Evolutionary conservation across 805 yeast species (phyloP).

Genomic region (Cyberlindnera japonica): DNA sequence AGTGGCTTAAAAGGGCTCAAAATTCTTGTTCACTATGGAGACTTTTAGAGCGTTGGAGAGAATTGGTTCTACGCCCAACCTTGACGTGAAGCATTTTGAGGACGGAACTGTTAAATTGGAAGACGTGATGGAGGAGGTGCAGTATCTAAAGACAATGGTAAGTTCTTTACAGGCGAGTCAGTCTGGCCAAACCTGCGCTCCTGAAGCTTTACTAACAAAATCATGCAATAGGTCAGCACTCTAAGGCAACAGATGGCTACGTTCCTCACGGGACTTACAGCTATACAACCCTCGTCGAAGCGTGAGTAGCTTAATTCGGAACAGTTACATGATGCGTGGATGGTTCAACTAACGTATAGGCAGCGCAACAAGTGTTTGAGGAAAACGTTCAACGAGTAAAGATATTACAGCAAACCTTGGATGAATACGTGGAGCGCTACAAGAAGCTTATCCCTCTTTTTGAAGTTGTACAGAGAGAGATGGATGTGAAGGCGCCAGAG

Average conservation of each 20-base stretch:
- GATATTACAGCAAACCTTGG: constrained; percentile 35
- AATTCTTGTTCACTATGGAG: too few species aligned
- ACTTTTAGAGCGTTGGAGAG: constrained; percentile 28
- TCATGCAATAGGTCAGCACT: constrained; percentile 20
- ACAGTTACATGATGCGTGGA: neutral
- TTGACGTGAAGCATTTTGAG: constrained; percentile 39
- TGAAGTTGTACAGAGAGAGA: constrained; percentile 41
- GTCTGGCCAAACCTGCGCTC: neutral
- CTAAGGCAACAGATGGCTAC: constrained; percentile 40
- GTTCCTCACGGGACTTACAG: constrained; percentile 33
- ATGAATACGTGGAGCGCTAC: constrained; percentile 44
- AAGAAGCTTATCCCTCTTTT: constrained; percentile 44
- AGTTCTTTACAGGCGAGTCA: too few species aligned
- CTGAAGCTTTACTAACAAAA: neutral
- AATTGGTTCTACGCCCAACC: constrained; percentile 20
- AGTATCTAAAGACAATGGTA: constrained; percentile 30
- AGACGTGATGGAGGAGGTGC: constrained; percentile 35
- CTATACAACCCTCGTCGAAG: constrained; percentile 35
- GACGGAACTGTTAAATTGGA: constrained; percentile 35
- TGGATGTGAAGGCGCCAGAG: constrained; percentile 51
- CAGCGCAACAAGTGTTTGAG: constrained; percentile 28
- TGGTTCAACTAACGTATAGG: neutral
- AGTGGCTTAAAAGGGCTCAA: too few species aligned
- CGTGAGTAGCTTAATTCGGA: constrained; percentile 17
- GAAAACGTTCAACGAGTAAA: constrained; percentile 34